Evolutionary conservation across 2,329 filamentous ascomycete genomes (phyloP).

Genomic region (Tricladium varicosporioides): DNA sequence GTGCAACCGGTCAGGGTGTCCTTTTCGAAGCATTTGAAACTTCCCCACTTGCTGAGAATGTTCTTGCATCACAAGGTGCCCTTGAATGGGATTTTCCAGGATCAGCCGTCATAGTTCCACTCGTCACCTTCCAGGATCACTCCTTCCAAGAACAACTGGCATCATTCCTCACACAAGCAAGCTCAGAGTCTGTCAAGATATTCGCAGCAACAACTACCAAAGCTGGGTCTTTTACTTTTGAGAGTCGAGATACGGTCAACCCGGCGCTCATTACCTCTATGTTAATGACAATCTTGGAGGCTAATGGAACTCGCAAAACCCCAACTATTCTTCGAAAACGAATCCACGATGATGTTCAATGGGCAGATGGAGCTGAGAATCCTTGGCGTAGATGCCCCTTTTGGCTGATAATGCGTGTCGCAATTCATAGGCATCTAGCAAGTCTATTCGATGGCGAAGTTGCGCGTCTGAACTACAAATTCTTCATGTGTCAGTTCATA

Average conservation of each 20-base stretch:
- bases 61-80: constrained; percentile 50
- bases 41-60: constrained; percentile 50
- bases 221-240: constrained; percentile 45
- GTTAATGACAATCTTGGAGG: constrained; percentile 59
- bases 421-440: constrained; percentile 50
- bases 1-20: constrained; percentile 29
- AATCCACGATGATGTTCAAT: constrained; percentile 58
- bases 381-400: constrained; percentile 63
- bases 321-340: constrained; percentile 50
- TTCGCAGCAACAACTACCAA: constrained; percentile 55
- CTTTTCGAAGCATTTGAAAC: constrained; percentile 62
- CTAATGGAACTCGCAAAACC: constrained; percentile 42
- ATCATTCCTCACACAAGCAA: constrained; percentile 54
- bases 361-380: constrained; percentile 42
- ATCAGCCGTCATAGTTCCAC: constrained; percentile 46
- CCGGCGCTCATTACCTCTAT: constrained; percentile 58
- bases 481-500: constrained; percentile 49
- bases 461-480: constrained; percentile 55
- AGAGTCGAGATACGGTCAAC: constrained; percentile 55
- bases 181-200: constrained; percentile 48
- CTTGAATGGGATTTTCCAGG: constrained; percentile 61
- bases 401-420: constrained; percentile 61
- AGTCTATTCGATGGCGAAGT: constrained; percentile 37
- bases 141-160: constrained; percentile 49
- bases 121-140: constrained; percentile 35